These are phyloP conservation scores for Glomus cerebriforme DNA, from an alignment of 192 early-diverging fungal genomes.

Conservation along the genomic window DNA sequence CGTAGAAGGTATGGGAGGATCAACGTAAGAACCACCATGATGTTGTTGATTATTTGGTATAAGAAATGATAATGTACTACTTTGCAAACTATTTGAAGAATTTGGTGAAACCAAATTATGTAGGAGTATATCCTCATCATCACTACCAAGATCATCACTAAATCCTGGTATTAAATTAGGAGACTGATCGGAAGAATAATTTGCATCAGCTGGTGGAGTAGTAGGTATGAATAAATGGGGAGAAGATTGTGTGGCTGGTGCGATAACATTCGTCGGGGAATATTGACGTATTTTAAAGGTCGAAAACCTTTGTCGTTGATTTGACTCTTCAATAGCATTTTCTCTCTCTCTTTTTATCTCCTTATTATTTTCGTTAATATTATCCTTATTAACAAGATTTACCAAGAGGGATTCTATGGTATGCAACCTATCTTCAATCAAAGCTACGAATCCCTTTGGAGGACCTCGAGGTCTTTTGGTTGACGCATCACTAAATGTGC, in stretches of 20 bases:
- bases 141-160: conserved; percentile 26
- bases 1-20: conserved; percentile 15
- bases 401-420: conserved; percentile 56
- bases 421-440: conserved; percentile 57
- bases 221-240: conserved; percentile 20
- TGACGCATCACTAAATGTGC: conserved; percentile 22
- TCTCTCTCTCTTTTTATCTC: conserved; percentile 27
- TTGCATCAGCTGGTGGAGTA: conserved; percentile 22
- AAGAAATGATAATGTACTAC: conserved; percentile 9
- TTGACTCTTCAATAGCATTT: neutral
- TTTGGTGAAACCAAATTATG: conserved; percentile 10
- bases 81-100: conserved; percentile 4
- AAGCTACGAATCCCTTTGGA: conserved; percentile 66
- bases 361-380: conserved; percentile 24
- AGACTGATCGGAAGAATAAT: neutral
- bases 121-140: conserved; percentile 26
- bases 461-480: conserved; percentile 46
- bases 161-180: neutral
- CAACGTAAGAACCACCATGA: neutral
- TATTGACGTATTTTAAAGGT: conserved; percentile 31
- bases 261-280: neutral
- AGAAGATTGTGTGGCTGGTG: neutral
- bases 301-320: conserved; percentile 6
- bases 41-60: neutral
- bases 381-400: conserved; percentile 51